A percentile compares a stretch with the other conserved stretches of the same genome.
These are phyloP conservation scores for Teunomyces stri DNA, from an alignment of 805 yeast species.

Conservation along the genomic window DNA sequence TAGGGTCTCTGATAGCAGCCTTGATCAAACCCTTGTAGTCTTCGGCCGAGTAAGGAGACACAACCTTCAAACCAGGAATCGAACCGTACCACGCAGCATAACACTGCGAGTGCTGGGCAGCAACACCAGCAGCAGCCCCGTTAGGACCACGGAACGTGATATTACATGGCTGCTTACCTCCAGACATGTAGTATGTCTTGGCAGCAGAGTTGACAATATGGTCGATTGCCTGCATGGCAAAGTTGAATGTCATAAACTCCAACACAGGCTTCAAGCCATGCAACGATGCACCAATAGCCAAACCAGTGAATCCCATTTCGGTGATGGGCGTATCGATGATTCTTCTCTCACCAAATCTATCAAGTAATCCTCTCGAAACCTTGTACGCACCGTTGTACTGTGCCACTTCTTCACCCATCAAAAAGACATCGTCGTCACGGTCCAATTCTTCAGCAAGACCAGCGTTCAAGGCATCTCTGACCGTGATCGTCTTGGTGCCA, in stretches of 20 bases:
- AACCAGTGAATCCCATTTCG: slow-evolving; percentile 97
- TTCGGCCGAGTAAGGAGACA: slow-evolving; percentile 93
- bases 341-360: slow-evolving; percentile 91
- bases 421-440: slow-evolving; percentile 87
- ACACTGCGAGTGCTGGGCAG: slow-evolving; percentile 98
- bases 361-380: slow-evolving; percentile 91
- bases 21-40: slow-evolving; percentile 94
- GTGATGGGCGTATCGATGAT: slow-evolving; percentile 97
- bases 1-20: slow-evolving; percentile 98
- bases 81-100: slow-evolving; percentile 97
- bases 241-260: slow-evolving; percentile 99
- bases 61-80: slow-evolving; percentile 96
- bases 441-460: slow-evolving; percentile 98
- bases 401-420: slow-evolving; percentile 99
- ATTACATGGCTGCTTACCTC: slow-evolving; percentile 97
- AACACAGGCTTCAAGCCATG: slow-evolving; percentile 95
- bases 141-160: slow-evolving; percentile 99
- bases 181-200: slow-evolving; percentile 98
- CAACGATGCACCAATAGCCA: slow-evolving; percentile 94
- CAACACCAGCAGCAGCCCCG: slow-evolving; percentile 99
- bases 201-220: slow-evolving; percentile 98
- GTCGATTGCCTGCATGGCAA: slow-evolving; percentile 99
- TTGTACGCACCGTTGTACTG: slow-evolving; percentile 99
- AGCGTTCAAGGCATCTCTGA: slow-evolving; percentile 93
- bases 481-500: slow-evolving; percentile 69